Percentiles rank a stretch among this genome's conserved stretches.
Evolutionary conservation across 192 early-diverging fungal genomes (phyloP).

Genomic region (Coemansia sp.): DNA sequence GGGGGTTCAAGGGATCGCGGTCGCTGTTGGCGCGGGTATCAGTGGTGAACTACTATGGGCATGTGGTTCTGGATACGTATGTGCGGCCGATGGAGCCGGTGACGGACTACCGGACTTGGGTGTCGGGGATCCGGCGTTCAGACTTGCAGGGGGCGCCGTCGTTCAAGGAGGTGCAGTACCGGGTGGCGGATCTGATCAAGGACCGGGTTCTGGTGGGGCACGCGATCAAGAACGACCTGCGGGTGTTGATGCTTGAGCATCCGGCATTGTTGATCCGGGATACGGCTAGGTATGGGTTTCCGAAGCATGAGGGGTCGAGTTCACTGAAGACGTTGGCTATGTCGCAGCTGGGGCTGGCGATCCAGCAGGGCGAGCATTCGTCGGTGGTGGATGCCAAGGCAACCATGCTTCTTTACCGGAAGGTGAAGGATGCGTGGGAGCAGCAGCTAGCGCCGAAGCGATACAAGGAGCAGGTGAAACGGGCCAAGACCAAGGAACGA

Average conservation of each 20-base stretch:
- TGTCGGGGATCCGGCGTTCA: constrained; percentile 85
- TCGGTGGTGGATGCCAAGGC: constrained; percentile 86
- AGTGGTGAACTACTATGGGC: constrained; percentile 91
- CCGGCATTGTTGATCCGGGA: constrained; percentile 75
- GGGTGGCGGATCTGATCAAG: constrained; percentile 76
- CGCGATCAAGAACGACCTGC: constrained; percentile 83
- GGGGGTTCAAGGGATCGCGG: constrained; percentile 70
- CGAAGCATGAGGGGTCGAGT: constrained; percentile 46
- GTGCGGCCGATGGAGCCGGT: constrained; percentile 78
- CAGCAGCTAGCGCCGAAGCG: constrained; percentile 21
- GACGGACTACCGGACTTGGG: constrained; percentile 87
- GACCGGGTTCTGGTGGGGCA: constrained; percentile 89
- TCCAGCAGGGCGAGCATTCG: constrained; percentile 84
- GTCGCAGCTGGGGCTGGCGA: constrained; percentile 65
- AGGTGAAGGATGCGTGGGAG: constrained; percentile 83
- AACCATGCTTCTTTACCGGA: constrained; percentile 84
- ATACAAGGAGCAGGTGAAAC: constrained; percentile 26
- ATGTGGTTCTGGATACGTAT: constrained; percentile 75
- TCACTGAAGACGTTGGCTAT: constrained; percentile 72
- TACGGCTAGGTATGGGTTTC: constrained; percentile 73
- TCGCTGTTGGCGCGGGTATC: constrained; percentile 90
- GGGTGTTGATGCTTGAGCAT: constrained; percentile 73
- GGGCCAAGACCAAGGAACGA: constrained; percentile 32
- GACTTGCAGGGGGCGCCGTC: constrained; percentile 56
- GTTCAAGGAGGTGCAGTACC: constrained; percentile 75